Percentiles rank a stretch among this genome's conserved stretches.
Conservation (phyloP, 305 asterid species). For the Nicotiana rustica region DNA sequence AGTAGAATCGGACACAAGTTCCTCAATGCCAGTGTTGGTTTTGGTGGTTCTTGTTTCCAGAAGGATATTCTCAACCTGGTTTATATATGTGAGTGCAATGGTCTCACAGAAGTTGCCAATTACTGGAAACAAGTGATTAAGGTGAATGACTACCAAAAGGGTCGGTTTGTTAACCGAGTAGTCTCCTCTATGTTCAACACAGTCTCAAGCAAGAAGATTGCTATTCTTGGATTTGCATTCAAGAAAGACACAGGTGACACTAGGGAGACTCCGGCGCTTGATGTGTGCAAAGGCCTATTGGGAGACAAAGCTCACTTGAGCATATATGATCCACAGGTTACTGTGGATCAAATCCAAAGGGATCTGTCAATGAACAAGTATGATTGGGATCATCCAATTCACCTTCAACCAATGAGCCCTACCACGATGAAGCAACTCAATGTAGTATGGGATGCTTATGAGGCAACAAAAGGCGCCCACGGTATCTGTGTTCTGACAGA, state of each 20-base stretch:
- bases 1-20: constrained; percentile 42
- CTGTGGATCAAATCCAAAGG: constrained; percentile 40
- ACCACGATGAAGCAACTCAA: constrained; percentile 33
- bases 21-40: constrained; percentile 47
- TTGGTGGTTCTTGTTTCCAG: constrained; percentile 48
- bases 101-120: constrained; percentile 43
- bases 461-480: constrained; percentile 45
- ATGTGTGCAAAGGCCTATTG: constrained; percentile 46
- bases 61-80: constrained; percentile 43
- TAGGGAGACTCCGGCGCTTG: constrained; percentile 46
- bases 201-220: constrained; percentile 42
- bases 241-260: constrained; percentile 47
- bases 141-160: constrained; percentile 48
- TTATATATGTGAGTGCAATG: constrained; percentile 41
- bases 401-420: constrained; percentile 43
- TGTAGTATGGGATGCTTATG: constrained; percentile 43
- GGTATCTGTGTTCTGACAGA: constrained; percentile 44
- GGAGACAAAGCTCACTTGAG: constrained; percentile 44
- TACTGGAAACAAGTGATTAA: constrained; percentile 48
- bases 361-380: constrained; percentile 40
- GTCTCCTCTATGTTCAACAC: constrained; percentile 50
- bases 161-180: constrained; percentile 42
- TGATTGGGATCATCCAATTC: constrained; percentile 46
- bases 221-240: constrained; percentile 41
- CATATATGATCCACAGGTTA: constrained; percentile 48